Percentiles rank a stretch among this genome's conserved stretches.
Evolutionary conservation across 2,329 filamentous ascomycete genomes (phyloP).

Genomic region (Apiospora malaysiana): DNA sequence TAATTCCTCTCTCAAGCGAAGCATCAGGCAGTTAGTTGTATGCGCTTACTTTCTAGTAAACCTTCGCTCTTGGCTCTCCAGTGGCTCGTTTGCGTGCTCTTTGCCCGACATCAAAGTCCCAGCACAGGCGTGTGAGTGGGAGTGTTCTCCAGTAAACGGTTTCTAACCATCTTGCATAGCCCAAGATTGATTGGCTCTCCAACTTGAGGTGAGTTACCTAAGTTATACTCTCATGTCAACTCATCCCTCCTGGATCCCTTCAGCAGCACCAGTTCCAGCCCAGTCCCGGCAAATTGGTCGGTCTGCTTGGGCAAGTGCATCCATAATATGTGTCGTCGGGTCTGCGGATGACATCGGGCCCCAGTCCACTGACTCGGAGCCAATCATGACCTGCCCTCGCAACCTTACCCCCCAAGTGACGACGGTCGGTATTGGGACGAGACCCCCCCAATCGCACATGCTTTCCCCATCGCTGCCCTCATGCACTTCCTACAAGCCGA

Average conservation of each 20-base stretch:
- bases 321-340: slow-evolving; percentile 35
- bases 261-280: slow-evolving; percentile 21
- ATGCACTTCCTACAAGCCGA: neutral
- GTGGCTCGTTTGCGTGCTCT: neutral
- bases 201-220: neutral
- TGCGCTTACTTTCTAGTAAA: neutral
- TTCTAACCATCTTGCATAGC: neutral
- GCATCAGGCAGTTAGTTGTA: neutral
- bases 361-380: slow-evolving; percentile 29
- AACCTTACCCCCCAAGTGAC: slow-evolving; percentile 3
- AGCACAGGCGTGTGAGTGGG: neutral
- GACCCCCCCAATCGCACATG: slow-evolving; percentile 9
- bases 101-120: neutral
- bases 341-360: slow-evolving; percentile 39
- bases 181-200: neutral
- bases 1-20: neutral
- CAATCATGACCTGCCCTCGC: slow-evolving; percentile 33
- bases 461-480: neutral
- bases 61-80: neutral
- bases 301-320: slow-evolving; percentile 31
- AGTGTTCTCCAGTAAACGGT: neutral
- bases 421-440: slow-evolving; percentile 12
- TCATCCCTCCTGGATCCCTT: slow-evolving; percentile 25
- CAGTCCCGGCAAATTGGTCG: slow-evolving; percentile 34
- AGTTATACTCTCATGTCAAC: neutral